Percentiles rank a stretch among this genome's conserved stretches.
Conservation (phyloP, 164 flowering plant genomes). For the Tinospora cordifolia region DNA sequence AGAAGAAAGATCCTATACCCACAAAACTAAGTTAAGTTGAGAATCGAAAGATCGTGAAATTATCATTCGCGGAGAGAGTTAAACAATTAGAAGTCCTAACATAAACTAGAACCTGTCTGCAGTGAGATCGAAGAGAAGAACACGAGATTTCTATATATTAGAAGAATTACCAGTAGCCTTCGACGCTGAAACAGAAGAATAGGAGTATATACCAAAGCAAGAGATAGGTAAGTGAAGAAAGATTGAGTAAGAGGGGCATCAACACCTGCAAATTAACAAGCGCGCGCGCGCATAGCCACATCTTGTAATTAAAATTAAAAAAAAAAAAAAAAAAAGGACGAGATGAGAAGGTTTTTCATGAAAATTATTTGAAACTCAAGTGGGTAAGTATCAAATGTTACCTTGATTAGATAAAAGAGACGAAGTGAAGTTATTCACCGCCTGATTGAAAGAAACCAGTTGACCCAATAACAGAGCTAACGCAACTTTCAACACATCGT, state of each 20-base stretch:
- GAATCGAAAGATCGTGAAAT: background rate
- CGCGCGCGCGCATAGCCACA: slow-evolving; percentile 2
- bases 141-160: background rate
- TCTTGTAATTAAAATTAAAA: background rate
- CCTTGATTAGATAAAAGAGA: slow-evolving; percentile 48
- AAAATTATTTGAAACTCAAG: background rate
- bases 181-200: slow-evolving; percentile 47
- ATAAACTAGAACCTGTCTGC: background rate
- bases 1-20: background rate
- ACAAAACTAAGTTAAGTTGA: background rate
- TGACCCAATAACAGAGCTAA: slow-evolving; percentile 44
- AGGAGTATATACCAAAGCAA: slow-evolving; percentile 60
- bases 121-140: background rate
- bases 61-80: no score
- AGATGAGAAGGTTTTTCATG: background rate
- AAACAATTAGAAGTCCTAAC: background rate
- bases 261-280: slow-evolving; percentile 38
- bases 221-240: slow-evolving; percentile 36
- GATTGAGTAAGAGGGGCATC: slow-evolving; percentile 62
- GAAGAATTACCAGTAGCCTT: slow-evolving; percentile 37
- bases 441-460: slow-evolving; percentile 40
- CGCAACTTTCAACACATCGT: slow-evolving; percentile 13
- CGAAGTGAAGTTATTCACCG: slow-evolving; percentile 39
- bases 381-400: slow-evolving; percentile 8
- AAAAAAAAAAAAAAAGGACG: background rate